Evolutionary conservation across 1,284 basidiomycete species (phyloP), one percentile per base, ranked within the genome.

Genomic region (Austroboletus niveus): DNA sequence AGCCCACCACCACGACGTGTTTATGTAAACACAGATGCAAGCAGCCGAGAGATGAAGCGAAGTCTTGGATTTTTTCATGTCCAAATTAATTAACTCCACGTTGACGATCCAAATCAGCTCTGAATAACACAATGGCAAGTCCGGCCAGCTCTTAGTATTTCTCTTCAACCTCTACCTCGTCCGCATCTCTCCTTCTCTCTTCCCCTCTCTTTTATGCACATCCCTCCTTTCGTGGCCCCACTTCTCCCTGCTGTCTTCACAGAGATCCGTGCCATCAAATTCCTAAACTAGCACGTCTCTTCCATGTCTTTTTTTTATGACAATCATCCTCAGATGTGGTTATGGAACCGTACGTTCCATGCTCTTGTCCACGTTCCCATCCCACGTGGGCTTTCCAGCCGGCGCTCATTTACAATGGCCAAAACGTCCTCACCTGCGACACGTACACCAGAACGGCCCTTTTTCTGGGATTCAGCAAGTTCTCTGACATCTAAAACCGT

Each of bases 401-500:
- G 4, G 30, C 29, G 17, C 62, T 70, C 49, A 53, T 66, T 9
- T 29, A 40, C 5, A 32, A 52, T 8, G 68, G 62, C 2, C 1
- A 56, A 5, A 57, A 69, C 30, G 12, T 69, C 43, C 62, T 69
- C 24, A 35, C 8, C 1, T 47, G 57, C 12, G 42, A 61, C 34
- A 5, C 49, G 31, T 66, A 68, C 46, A 65, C 54, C 3, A 52
- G 15, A 24, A 40, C 14, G 47, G 44, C 7, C 9, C 44, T 8
- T 58, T 9, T 11, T 57, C 66, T 20, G 68, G 59, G 34, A 66
- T 70, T 32, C 61, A 41, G 66, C 68, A 54, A 56, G 68, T 56
- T 29, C 4, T 10, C 38, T 24, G 4, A 24, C 22, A 24, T 24
- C 3, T 24, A 24, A 24, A 3, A 4, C 2, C 4, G 22, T 24